Conservation (phyloP, 176 grass and related monocot genomes). For the Oryza meridionalis region DNA sequence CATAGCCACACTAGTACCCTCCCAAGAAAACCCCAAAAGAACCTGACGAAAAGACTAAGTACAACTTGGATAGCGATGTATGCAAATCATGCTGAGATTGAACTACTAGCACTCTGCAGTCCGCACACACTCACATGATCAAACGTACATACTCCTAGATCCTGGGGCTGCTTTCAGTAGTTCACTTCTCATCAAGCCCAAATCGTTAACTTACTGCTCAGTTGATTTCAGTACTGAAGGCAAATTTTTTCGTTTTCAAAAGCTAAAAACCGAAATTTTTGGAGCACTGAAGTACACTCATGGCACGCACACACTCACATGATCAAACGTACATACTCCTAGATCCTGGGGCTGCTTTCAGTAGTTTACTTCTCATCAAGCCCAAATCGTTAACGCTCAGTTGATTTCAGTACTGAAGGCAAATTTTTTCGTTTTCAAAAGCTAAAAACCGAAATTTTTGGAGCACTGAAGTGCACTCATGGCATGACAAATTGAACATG, state of each 20-base stretch:
- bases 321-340: not conserved
- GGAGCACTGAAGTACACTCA: no score
- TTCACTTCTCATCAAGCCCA: constrained; percentile 2
- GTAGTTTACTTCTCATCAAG: not conserved
- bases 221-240: not conserved
- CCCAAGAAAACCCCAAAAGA: no score
- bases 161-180: not conserved
- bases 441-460: not conserved
- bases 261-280: no score
- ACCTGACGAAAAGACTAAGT: not conserved
- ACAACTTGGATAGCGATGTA: not conserved
- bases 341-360: not conserved
- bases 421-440: not conserved
- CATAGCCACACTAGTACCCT: no score
- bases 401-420: not conserved
- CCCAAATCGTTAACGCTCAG: not conserved
- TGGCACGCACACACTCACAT: not conserved
- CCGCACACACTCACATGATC: not conserved
- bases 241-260: no score
- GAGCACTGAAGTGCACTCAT: not conserved
- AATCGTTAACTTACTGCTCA: not conserved
- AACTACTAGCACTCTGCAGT: not conserved
- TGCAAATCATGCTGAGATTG: not conserved
- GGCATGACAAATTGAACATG: not conserved
- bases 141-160: not conserved